phyloP scores from a whole-genome alignment of 192 early-diverging fungal genomes.

The Coemansia sp. region DNA sequence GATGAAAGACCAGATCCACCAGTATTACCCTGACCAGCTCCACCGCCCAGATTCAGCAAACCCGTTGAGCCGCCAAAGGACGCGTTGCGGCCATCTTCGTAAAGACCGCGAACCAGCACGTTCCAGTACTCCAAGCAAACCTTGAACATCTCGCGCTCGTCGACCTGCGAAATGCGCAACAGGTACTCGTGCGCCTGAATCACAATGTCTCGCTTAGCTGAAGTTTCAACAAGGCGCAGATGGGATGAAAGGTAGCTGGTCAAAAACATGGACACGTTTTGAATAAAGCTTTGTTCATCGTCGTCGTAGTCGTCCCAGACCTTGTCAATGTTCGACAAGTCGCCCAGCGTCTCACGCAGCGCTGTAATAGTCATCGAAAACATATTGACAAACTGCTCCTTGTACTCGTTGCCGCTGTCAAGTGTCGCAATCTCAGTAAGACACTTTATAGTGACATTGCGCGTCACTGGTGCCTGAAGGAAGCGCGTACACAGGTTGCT shows the following conservation, averaged over 20 bases:
- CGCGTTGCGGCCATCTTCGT: conserved; percentile 71
- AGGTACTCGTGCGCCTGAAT: conserved; percentile 86
- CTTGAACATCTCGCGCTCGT: conserved; percentile 98
- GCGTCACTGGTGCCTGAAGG: conserved; percentile 79
- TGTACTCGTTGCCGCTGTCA: conserved; percentile 74
- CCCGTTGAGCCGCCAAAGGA: conserved; percentile 34
- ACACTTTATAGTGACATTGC: conserved; percentile 94
- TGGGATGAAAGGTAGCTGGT: conserved; percentile 83
- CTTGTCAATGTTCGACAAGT: conserved; percentile 66
- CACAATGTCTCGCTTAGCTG: conserved; percentile 56
- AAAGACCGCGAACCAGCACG: conserved; percentile 82
- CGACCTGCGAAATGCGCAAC: conserved; percentile 84
- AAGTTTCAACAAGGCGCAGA: conserved; percentile 64
- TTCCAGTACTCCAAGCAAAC: conserved; percentile 98
- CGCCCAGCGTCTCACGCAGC: conserved; percentile 42
- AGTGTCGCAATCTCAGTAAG: conserved; percentile 96
- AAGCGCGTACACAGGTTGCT: conserved; percentile 78
- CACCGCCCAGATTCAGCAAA: conserved; percentile 40
- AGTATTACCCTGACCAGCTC: conserved; percentile 27
- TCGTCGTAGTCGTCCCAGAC: conserved; percentile 80
- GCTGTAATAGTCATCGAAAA: conserved; percentile 77
- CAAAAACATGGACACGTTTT: conserved; percentile 91
- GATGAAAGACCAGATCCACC: conserved; percentile 23
- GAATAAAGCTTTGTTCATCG: conserved; percentile 94
- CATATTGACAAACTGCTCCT: conserved; percentile 81